phyloP scores from a whole-genome alignment of 768 basidiomycete species.

The Pleurotus tuber-regium region DNA sequence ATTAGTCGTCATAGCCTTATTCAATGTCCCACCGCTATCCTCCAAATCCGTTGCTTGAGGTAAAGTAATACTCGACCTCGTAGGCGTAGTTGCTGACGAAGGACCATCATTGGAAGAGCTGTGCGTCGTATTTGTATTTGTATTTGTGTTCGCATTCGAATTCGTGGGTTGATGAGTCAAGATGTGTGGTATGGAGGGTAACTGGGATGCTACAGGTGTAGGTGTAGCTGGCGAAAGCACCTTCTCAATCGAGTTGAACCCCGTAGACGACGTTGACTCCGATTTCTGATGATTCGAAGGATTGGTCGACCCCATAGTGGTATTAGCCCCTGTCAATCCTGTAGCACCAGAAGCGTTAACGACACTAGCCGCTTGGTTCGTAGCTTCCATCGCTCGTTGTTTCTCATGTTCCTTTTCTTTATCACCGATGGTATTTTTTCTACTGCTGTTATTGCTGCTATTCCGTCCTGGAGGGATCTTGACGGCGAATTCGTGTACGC shows the following conservation, averaged over 20 bases:
- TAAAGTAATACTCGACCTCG: conserved; percentile 13
- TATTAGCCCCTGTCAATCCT: too few species aligned
- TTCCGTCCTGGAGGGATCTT: conserved; percentile 33
- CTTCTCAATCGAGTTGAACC: too few species aligned
- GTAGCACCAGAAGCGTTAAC: too few species aligned
- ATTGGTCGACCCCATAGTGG: too few species aligned
- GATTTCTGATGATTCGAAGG: too few species aligned
- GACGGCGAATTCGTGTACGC: conserved; percentile 66
- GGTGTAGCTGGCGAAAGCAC: conserved; percentile 8
- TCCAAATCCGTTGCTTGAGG: not conserved
- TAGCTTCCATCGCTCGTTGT: conserved; percentile 1
- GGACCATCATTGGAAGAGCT: too few species aligned
- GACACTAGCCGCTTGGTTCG: too few species aligned
- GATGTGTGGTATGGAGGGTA: not conserved
- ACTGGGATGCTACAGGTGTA: not conserved
- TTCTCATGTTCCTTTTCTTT: conserved; percentile 9
- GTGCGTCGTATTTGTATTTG: too few species aligned
- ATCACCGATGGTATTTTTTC: conserved; percentile 14
- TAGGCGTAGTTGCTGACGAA: conserved; percentile 8
- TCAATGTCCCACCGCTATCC: not conserved
- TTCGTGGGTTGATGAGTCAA: not conserved
- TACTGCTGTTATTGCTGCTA: conserved; percentile 20
- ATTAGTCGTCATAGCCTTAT: not conserved
- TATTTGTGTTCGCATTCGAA: too few species aligned
- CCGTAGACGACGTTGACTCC: conserved; percentile 5